A percentile compares a stretch with the other conserved stretches of the same genome.
These are phyloP conservation scores for Cudoniella acicularis DNA, from an alignment of 495 filamentous ascomycete genomes.

Conservation along the genomic window DNA sequence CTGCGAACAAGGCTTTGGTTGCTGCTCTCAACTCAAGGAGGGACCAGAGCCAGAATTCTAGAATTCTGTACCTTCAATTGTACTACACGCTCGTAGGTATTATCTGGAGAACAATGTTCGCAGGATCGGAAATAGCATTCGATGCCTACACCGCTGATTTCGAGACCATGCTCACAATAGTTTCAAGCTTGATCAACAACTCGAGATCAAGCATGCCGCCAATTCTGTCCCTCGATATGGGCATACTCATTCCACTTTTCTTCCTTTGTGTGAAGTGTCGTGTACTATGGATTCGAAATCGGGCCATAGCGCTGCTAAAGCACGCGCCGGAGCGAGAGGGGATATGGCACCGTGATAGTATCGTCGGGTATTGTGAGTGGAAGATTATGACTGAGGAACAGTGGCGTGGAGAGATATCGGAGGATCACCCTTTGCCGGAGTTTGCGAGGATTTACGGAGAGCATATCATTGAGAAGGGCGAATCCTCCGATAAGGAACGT, in stretches of 20 bases:
- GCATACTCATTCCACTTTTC: constrained; percentile 6
- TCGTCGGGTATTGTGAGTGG: constrained; percentile 3
- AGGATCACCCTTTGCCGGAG: neutral
- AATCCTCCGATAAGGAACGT: no score
- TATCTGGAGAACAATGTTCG: neutral
- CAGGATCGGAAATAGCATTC: constrained; percentile 1
- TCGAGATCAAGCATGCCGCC: neutral
- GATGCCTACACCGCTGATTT: constrained; percentile 8
- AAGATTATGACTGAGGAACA: constrained; percentile 10
- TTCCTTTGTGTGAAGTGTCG: constrained; percentile 10
- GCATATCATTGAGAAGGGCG: no score
- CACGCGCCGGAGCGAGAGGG: constrained; percentile 10
- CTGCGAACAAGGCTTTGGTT: neutral
- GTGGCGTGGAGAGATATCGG: neutral
- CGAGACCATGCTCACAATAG: neutral
- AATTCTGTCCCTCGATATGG: constrained; percentile 12
- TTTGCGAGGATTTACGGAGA: constrained; percentile 4
- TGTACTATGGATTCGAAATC: constrained; percentile 1
- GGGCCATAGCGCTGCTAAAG: neutral
- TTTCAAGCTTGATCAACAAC: neutral
- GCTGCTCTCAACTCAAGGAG: no score
- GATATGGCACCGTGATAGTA: constrained; percentile 8
- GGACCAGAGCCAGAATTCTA: neutral
- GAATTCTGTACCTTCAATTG: neutral
- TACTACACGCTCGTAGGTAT: neutral